phyloP scores from a whole-genome alignment of 1,284 basidiomycete species.

The Malassezia restricta region DNA sequence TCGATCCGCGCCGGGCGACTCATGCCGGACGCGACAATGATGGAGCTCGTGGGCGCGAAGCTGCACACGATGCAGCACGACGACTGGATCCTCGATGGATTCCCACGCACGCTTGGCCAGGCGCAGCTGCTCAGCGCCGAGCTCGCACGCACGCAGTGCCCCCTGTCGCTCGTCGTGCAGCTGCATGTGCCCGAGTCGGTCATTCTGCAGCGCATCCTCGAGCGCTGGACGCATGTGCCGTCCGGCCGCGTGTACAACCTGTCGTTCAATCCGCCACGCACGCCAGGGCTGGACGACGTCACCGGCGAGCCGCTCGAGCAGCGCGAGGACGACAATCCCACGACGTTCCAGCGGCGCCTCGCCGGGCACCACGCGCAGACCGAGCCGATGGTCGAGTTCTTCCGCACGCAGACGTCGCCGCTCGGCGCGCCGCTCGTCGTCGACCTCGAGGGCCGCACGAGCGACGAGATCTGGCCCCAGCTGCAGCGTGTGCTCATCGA shows the following conservation, averaged over 20 bases:
- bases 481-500: constrained; percentile 54
- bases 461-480: constrained; percentile 84
- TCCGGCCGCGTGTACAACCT: constrained; percentile 73
- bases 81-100: constrained; percentile 93
- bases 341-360: constrained; percentile 69
- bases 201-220: constrained; percentile 74
- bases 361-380: constrained; percentile 74
- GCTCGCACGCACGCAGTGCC: constrained; percentile 14
- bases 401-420: constrained; percentile 18
- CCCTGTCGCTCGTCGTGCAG: constrained; percentile 72
- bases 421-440: constrained; percentile 48
- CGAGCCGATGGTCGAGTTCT: constrained; percentile 62
- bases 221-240: constrained; percentile 78
- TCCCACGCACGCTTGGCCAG: constrained; percentile 82
- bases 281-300: constrained; percentile 73
- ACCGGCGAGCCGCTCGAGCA: constrained; percentile 82
- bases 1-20: constrained; percentile 35
- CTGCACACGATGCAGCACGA: constrained; percentile 14
- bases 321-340: constrained; percentile 82
- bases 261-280: constrained; percentile 64
- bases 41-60: constrained; percentile 30
- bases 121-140: constrained; percentile 64
- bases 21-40: constrained; percentile 44
- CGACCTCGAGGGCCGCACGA: constrained; percentile 66
- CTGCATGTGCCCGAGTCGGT: constrained; percentile 80